Conservation (phyloP, 2,329 filamentous ascomycete species). For the Achaetomium macrosporum region DNA sequence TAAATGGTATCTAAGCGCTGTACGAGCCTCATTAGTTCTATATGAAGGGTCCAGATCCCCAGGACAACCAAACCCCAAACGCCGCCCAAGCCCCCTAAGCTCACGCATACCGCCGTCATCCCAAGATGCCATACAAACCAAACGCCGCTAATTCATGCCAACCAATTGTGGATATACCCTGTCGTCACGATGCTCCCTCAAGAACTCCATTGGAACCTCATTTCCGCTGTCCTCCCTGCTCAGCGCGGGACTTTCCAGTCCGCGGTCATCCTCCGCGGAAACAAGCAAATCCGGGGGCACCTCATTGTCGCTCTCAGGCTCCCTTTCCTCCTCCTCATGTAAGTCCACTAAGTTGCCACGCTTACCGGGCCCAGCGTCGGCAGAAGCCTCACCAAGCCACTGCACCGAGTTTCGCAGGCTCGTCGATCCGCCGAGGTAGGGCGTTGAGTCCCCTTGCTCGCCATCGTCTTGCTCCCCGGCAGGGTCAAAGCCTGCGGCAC, state of each 20-base stretch:
- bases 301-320: conserved; percentile 35
- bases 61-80: not conserved
- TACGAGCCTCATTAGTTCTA: too few species aligned
- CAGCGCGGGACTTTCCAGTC: conserved; percentile 1
- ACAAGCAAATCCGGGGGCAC: conserved; percentile 48
- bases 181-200: conserved; percentile 37
- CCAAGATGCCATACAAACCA: not conserved
- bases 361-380: not conserved
- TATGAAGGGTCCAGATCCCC: too few species aligned
- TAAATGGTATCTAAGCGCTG: too few species aligned
- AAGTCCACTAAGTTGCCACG: conserved; percentile 31
- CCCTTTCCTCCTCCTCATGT: conserved; percentile 24
- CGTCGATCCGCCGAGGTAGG: conserved; percentile 19
- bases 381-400: not conserved
- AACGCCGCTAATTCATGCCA: not conserved
- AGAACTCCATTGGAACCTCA: conserved; percentile 46
- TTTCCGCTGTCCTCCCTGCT: conserved; percentile 34
- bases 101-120: too few species aligned
- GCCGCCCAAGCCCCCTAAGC: not conserved
- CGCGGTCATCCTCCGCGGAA: conserved; percentile 33
- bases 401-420: conserved; percentile 6
- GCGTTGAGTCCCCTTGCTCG: conserved; percentile 16
- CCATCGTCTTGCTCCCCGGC: conserved; percentile 11
- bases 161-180: not conserved
- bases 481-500: conserved; percentile 27